Base-by-base conservation (phyloP, 805 yeast genomes). In the Millerago galiae region DNA sequence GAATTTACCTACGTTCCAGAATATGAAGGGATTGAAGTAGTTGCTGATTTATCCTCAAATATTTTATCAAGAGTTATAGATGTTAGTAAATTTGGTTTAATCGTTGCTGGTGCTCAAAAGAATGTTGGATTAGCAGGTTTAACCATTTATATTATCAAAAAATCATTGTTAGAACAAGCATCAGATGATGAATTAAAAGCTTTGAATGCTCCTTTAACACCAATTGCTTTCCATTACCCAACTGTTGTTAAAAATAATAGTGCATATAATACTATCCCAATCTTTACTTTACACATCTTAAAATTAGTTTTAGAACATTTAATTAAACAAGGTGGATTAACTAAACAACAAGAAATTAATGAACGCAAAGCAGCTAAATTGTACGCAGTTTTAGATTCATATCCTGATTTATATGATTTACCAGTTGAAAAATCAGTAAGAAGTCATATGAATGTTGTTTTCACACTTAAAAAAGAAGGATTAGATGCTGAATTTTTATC, bases 91-190 rank as follows among this genome's bases (percentile, higher is more conserved):
- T 91, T 77, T 59, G 98, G 96, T 40, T 68, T 89, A 24, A 81
- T 93, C 48, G 81, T 90, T 77, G 99, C 96, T 15, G 99, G 99
- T 49, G 99, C 98, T 24, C 99, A 93, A 67, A 93, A 93, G 67
- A 93, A 93, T 63, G 88, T 93, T 59, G 99, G 99, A 42, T 70
- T 93, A 58, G 97, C 99, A 9, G 99, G 99, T 31, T 77, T 93
- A 50, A 83, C 97, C 13, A 73, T 93, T 48, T 91, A 89, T 63
- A 91, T 93, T 55, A 81, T 90, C 64, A 88, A 86, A 65, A 91
- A 89, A 62, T 59, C 81, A 1, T 72, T 93, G 42, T 66, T 93
- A 24, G 83, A 79, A 24, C 78, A 78, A 50, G 79, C 88, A 4
- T 52, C 77, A 3, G 85, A 79, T 49, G 82, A 68, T 2, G 80